A percentile compares a stretch with the other conserved stretches of the same genome.
phyloP scores from a whole-genome alignment of 1,284 basidiomycete genomes.

The Leccinum griseonigrum region DNA sequence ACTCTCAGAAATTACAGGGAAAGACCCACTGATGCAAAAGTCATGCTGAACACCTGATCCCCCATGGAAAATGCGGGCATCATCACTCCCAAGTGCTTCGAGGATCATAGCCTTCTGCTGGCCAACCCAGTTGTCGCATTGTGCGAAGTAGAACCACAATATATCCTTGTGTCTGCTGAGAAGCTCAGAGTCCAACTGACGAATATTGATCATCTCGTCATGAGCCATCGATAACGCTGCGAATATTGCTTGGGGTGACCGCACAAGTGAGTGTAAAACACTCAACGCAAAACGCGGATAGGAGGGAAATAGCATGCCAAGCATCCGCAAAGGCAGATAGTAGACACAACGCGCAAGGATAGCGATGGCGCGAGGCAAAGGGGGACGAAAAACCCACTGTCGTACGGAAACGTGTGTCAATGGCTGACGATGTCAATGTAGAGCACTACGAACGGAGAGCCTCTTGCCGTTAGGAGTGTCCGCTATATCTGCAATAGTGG shows the following conservation, averaged over 20 bases:
- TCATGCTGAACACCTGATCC: conserved; percentile 52
- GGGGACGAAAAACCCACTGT: conserved; percentile 50
- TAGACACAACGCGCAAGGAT: conserved; percentile 27
- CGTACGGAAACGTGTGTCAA: neutral
- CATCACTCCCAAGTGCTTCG: conserved; percentile 34
- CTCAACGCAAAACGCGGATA: conserved; percentile 49
- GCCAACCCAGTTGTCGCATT: conserved; percentile 60
- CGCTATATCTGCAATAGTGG: conserved; percentile 53
- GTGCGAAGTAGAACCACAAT: conserved; percentile 54
- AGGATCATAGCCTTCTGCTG: conserved; percentile 44
- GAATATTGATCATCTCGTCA: conserved; percentile 59
- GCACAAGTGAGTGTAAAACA: conserved; percentile 47
- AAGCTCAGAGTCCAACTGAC: conserved; percentile 43
- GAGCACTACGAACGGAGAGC: conserved; percentile 37
- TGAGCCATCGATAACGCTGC: conserved; percentile 55
- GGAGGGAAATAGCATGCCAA: conserved; percentile 23
- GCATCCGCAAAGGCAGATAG: conserved; percentile 17
- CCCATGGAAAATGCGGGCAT: conserved; percentile 41
- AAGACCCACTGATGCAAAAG: conserved; percentile 58
- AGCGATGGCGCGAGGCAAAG: conserved; percentile 44
- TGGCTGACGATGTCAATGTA: neutral
- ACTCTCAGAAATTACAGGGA: neutral
- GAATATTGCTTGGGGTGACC: conserved; percentile 45
- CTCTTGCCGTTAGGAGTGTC: conserved; percentile 53
- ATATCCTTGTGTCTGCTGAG: conserved; percentile 39